Percentiles rank a stretch among this genome's conserved stretches.
These are phyloP conservation scores for Backusella mclennaniae DNA, from an alignment of 192 early-diverging fungal genomes.

Conservation along the genomic window DNA sequence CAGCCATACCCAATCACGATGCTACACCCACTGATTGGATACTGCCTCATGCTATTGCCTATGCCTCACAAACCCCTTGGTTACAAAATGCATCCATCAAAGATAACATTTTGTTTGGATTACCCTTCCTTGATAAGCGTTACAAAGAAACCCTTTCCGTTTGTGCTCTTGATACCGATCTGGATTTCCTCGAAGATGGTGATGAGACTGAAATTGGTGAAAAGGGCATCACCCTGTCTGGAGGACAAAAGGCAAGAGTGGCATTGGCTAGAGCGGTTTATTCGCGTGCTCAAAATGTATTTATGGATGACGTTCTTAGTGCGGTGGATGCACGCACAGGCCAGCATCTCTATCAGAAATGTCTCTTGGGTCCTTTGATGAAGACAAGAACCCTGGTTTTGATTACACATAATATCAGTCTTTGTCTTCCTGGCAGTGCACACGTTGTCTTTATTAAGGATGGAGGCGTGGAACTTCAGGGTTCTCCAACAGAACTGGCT, in stretches of 20 bases:
- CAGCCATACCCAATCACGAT: neutral
- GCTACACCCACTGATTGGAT: conserved; percentile 24
- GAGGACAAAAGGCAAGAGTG: conserved; percentile 88
- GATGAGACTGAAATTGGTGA: conserved; percentile 83
- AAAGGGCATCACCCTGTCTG: conserved; percentile 81
- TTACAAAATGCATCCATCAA: conserved; percentile 72
- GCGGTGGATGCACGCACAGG: conserved; percentile 88
- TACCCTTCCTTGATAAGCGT: conserved; percentile 16
- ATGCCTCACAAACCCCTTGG: conserved; percentile 67
- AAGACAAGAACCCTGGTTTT: conserved; percentile 76
- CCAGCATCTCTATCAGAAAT: conserved; percentile 72
- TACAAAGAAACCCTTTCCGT: conserved; percentile 40
- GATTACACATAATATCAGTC: conserved; percentile 76
- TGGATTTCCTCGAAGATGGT: conserved; percentile 75
- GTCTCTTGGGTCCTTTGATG: conserved; percentile 73
- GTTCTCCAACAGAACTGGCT: conserved; percentile 10
- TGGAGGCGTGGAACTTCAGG: conserved; percentile 40
- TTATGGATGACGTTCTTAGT: conserved; percentile 86
- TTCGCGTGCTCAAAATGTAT: conserved; percentile 55
- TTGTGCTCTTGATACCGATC: conserved; percentile 78
- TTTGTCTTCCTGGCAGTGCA: conserved; percentile 53
- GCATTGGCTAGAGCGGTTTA: conserved; percentile 87
- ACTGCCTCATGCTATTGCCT: conserved; percentile 59
- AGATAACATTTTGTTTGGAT: conserved; percentile 66
- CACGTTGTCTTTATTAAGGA: conserved; percentile 50